phyloP scores from a whole-genome alignment of 768 basidiomycete genomes.

The Tricholoma terreum region DNA sequence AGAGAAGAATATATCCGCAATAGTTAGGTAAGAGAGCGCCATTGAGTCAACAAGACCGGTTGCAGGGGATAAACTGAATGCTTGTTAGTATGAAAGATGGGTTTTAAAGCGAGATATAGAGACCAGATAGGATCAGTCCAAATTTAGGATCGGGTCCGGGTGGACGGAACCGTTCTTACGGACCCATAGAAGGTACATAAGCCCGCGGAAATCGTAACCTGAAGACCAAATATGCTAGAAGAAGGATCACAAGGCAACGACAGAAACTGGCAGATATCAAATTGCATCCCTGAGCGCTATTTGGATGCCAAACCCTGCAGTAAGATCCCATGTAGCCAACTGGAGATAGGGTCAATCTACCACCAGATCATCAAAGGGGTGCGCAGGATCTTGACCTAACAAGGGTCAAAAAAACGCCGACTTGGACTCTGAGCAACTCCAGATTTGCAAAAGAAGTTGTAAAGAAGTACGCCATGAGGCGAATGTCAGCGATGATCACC shows the following conservation, averaged over 20 bases:
- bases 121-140: conserved; percentile 35
- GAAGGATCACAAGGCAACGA: conserved; percentile 36
- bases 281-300: conserved; percentile 1
- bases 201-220: conserved; percentile 39
- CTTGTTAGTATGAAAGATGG: conserved; percentile 19
- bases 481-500: conserved; percentile 1
- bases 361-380: conserved; percentile 6
- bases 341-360: conserved; percentile 25
- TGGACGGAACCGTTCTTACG: conserved; percentile 19
- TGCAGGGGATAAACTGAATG: conserved; percentile 19
- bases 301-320: neutral
- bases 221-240: conserved; percentile 20
- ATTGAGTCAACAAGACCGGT: conserved; percentile 21
- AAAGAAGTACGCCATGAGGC: conserved; percentile 15
- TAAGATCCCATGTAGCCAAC: neutral
- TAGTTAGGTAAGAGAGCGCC: conserved; percentile 22
- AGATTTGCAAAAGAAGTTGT: conserved; percentile 31
- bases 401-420: neutral
- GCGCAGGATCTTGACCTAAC: conserved; percentile 1
- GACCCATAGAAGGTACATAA: conserved; percentile 39
- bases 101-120: conserved; percentile 36
- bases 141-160: conserved; percentile 33
- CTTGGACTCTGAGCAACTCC: conserved; percentile 9
- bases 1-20: conserved; percentile 32
- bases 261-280: conserved; percentile 27